phyloP scores from a whole-genome alignment of 306 rosid species.

The Geum urbanum region DNA sequence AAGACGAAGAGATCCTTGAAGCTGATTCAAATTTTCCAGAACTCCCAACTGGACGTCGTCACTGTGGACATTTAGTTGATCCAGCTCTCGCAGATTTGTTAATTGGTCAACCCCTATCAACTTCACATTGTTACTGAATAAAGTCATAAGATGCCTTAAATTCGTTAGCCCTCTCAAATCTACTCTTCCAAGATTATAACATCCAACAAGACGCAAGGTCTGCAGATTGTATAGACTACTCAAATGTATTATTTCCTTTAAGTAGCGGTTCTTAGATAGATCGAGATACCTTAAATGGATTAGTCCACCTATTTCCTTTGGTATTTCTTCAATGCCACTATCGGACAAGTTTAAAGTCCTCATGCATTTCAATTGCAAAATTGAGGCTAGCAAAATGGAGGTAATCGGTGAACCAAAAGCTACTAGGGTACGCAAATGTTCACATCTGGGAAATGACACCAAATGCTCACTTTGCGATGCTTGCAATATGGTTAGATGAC shows the following conservation, averaged over 20 bases:
- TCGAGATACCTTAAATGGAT: conserved; percentile 5
- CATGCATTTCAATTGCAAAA: background rate
- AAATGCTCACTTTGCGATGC: no score
- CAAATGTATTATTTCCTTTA: background rate
- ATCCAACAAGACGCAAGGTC: background rate
- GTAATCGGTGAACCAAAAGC: background rate
- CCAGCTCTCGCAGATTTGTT: no score
- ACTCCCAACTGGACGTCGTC: background rate
- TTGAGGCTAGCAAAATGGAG: background rate
- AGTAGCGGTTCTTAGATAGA: fast-evolving
- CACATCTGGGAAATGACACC: fast-evolving
- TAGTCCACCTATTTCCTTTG: background rate
- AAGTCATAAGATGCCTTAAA: background rate
- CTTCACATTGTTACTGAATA: fast-evolving
- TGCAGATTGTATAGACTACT: background rate
- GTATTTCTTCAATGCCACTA: background rate
- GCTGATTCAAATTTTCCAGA: background rate
- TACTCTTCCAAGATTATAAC: fast-evolving
- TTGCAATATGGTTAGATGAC: background rate
- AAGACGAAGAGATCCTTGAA: background rate
- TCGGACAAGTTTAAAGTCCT: background rate
- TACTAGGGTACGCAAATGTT: background rate
- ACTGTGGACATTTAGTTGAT: no score
- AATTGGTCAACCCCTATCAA: no score
- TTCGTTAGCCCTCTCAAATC: background rate